Evolutionary conservation across 768 basidiomycete species (phyloP).

Genomic region (Pleurotus giganteus): DNA sequence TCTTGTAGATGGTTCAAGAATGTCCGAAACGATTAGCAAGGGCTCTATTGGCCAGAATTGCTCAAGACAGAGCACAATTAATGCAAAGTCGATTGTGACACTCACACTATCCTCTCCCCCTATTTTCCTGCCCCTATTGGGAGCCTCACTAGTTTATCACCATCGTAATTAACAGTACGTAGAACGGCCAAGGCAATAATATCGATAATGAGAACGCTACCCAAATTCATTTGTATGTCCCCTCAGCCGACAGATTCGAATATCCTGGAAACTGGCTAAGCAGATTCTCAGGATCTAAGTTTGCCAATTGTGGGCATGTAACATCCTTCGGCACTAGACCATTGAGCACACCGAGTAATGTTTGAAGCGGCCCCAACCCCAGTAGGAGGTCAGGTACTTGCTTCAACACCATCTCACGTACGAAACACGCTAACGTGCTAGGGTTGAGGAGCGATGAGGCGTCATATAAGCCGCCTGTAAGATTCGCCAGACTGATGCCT

Average conservation of each 20-base stretch:
- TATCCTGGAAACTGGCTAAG: too few species aligned
- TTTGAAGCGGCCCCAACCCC: neutral
- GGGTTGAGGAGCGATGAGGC: neutral
- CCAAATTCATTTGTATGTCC: too few species aligned
- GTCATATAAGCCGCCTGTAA: conserved; percentile 6
- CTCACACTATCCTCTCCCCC: neutral
- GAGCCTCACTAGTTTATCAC: too few species aligned
- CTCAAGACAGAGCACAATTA: neutral
- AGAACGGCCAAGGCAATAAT: too few species aligned
- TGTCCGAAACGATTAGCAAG: neutral
- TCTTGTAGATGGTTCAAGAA: conserved; percentile 5
- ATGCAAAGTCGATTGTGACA: conserved; percentile 2
- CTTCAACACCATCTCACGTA: neutral
- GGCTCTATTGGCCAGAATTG: neutral
- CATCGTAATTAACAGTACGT: too few species aligned
- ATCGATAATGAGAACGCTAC: too few species aligned
- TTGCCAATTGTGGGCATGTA: neutral
- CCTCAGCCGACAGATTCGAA: too few species aligned
- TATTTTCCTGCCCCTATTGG: too few species aligned
- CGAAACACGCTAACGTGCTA: neutral
- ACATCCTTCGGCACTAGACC: neutral
- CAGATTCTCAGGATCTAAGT: too few species aligned
- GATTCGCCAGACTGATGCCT: neutral
- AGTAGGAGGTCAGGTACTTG: neutral
- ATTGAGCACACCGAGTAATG: neutral